Evolutionary conservation across 108 stramenopile species (phyloP).

Genomic region (Fragilaria crotonensis): DNA sequence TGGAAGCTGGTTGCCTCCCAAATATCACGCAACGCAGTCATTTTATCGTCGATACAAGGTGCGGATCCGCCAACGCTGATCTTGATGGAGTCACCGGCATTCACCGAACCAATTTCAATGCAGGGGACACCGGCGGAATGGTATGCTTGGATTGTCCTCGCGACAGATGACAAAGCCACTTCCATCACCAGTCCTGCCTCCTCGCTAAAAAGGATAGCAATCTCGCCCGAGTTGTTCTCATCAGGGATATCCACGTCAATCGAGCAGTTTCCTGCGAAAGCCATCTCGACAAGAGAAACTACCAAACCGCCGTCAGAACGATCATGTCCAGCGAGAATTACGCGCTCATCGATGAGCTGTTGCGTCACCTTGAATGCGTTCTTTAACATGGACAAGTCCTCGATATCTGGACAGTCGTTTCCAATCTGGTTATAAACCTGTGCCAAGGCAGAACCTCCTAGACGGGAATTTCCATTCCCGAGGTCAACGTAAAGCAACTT

Average conservation of each 20-base stretch:
- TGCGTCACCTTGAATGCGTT: conserved; percentile 88
- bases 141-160: conserved; percentile 64
- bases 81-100: conserved; percentile 74
- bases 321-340: conserved; percentile 91
- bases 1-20: conserved; percentile 98
- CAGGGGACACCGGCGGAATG: conserved; percentile 53
- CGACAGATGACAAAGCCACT: conserved; percentile 49
- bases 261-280: conserved; percentile 96
- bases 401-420: conserved; percentile 86
- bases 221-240: conserved; percentile 41
- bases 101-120: conserved; percentile 74
- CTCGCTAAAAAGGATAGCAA: conserved; percentile 91
- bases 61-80: conserved; percentile 64
- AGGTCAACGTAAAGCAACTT: conserved; percentile 86
- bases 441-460: conserved; percentile 95
- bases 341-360: conserved; percentile 68
- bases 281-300: conserved; percentile 94
- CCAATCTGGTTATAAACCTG: conserved; percentile 94
- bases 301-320: conserved; percentile 94
- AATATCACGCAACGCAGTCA: conserved; percentile 86
- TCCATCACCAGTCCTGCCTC: conserved; percentile 94
- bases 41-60: conserved; percentile 74
- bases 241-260: conserved; percentile 79
- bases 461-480: conserved; percentile 68
- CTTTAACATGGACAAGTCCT: conserved; percentile 78